phyloP scores from a whole-genome alignment of 768 basidiomycete genomes.

The Chalciporus piperatus region DNA sequence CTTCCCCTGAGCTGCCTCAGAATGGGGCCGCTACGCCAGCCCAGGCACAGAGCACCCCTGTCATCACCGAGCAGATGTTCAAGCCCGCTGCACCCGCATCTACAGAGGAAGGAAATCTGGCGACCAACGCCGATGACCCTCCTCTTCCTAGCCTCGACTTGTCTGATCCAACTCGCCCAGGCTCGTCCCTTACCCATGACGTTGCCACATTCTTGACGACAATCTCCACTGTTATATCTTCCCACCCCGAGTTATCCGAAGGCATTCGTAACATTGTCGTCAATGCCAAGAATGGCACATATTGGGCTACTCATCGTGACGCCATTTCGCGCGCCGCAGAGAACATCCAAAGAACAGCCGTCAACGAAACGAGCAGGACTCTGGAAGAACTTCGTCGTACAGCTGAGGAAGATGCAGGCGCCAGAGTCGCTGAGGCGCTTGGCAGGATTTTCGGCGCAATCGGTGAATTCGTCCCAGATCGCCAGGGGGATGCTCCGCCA shows the following conservation, averaged over 20 bases:
- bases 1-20: constrained; percentile 12
- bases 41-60: constrained; percentile 42
- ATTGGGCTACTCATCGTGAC: constrained; percentile 66
- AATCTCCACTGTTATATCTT: constrained; percentile 51
- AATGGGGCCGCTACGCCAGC: constrained; percentile 29
- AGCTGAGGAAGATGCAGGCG: constrained; percentile 64
- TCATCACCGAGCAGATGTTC: constrained; percentile 26
- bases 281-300: constrained; percentile 62
- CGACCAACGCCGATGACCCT: constrained; percentile 39
- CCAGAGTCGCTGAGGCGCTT: constrained; percentile 60
- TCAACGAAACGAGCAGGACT: constrained; percentile 36
- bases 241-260: constrained; percentile 73
- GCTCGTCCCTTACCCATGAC: constrained; percentile 59
- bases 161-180: constrained; percentile 21
- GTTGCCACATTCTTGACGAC: constrained; percentile 58
- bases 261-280: constrained; percentile 60
- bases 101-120: constrained; percentile 10
- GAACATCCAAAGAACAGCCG: constrained; percentile 47
- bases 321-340: constrained; percentile 57
- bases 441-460: constrained; percentile 56
- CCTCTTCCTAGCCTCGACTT: constrained; percentile 48
- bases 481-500: constrained; percentile 3
- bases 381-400: constrained; percentile 44
- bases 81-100: constrained; percentile 8
- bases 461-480: constrained; percentile 32